Percentiles rank a stretch among this genome's conserved stretches.
phyloP scores from a whole-genome alignment of 1,284 basidiomycete genomes.

The Papiliotrema terrestris region DNA sequence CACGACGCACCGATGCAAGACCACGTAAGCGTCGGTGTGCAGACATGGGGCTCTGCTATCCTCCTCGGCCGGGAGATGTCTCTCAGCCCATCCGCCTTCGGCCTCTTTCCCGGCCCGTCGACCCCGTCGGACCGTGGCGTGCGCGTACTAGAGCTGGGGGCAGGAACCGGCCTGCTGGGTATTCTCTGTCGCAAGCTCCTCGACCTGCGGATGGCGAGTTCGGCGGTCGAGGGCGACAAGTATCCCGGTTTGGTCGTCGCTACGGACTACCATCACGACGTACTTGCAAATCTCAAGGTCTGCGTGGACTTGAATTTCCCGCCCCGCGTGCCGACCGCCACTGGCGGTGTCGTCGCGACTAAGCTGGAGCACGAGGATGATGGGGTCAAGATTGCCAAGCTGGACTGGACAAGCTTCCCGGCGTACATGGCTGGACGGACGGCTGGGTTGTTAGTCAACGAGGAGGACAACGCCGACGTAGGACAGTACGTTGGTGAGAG shows the following conservation, averaged over 20 bases:
- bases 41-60: slow-evolving; percentile 86
- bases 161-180: slow-evolving; percentile 77
- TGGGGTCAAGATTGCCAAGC: slow-evolving; percentile 51
- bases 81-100: slow-evolving; percentile 53
- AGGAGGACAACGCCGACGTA: slow-evolving; percentile 14
- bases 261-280: slow-evolving; percentile 73
- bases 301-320: slow-evolving; percentile 66
- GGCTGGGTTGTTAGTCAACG: slow-evolving; percentile 6
- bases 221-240: background rate
- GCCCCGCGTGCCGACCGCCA: background rate
- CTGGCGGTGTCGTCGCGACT: background rate
- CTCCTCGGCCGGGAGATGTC: slow-evolving; percentile 74
- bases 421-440: slow-evolving; percentile 18
- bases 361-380: slow-evolving; percentile 1
- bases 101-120: slow-evolving; percentile 22
- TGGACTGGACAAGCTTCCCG: slow-evolving; percentile 69
- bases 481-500: slow-evolving; percentile 17
- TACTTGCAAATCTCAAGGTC: slow-evolving; percentile 65
- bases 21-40: slow-evolving; percentile 73
- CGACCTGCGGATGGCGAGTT: slow-evolving; percentile 40
- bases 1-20: slow-evolving; percentile 73
- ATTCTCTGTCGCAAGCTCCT: slow-evolving; percentile 62
- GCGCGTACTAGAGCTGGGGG: slow-evolving; percentile 75
- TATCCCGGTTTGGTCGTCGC: slow-evolving; percentile 57
- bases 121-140: slow-evolving; percentile 34